Evolutionary conservation across 805 yeast species (phyloP), one percentile per base, ranked within the genome.

Genomic region (Wickerhamomyces tratensis): DNA sequence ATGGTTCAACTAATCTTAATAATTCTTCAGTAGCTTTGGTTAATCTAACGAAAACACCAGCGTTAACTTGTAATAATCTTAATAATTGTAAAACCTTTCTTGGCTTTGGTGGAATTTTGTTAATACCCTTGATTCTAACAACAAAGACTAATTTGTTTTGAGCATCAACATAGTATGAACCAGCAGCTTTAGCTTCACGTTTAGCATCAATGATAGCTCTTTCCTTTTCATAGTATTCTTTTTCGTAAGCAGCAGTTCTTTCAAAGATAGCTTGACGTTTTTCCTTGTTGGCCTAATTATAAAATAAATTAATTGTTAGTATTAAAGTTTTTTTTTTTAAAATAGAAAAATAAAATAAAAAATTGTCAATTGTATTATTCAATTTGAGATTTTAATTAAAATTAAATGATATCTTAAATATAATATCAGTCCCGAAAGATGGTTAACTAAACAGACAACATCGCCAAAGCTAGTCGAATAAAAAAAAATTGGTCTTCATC

Each of bases 41-140:
- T 62, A 87, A 82, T 74, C 83, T 87, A 66, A 87, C 94, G 66
- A 87, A 87, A 55, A 85, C 93, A 81, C 91, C 96, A 63, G 93
- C 77, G 79, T 87, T 87, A 72, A 87, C 85, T 77, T 86, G 95
- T 68, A 81, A 77, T 72, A 87, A 81, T 79, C 96, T 83, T 71
- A 86, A 77, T 68, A 88, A 80, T 75, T 84, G 96, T 71, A 87
- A 72, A 63, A 89, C 95, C 86, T 89, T 89, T 86, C 96, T 88
- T 81, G 96, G 96, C 84, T 89, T 89, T 66, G 97, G 96, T 67
- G 96, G 86, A 63, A 89, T 87, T 84, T 88, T 89, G 89, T 77
- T 85, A 72, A 89, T 86, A 89, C 97, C 97, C 91, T 89, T 89
- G 82, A 89, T 89, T 84, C 98, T 87, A 71, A 89, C 80, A 65